phyloP scores from a whole-genome alignment of 345 rosid genomes.

The Reutealis trisperma region DNA sequence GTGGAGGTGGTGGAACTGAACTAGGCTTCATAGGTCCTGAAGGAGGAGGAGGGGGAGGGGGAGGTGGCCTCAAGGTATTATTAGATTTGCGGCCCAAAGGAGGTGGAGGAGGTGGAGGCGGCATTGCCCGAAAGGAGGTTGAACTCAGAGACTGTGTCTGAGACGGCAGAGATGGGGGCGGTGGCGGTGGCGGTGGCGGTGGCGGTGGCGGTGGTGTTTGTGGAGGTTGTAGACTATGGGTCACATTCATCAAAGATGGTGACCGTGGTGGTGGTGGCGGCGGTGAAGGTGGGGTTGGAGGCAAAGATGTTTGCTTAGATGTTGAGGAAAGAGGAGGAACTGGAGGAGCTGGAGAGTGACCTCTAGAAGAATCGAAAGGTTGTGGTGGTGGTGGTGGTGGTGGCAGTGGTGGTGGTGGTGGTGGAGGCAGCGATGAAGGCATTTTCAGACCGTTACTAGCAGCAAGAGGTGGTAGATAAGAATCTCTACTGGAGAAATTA shows the following conservation, averaged over 20 bases:
- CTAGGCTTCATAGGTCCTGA: neutral
- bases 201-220: constrained; percentile 18
- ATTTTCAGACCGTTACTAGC: constrained; percentile 16
- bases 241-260: constrained; percentile 19
- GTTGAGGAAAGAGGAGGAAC: constrained; percentile 25
- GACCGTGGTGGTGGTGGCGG: constrained; percentile 38
- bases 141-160: neutral
- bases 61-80: constrained; percentile 36
- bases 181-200: constrained; percentile 31
- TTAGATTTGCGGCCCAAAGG: constrained; percentile 22
- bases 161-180: constrained; percentile 17
- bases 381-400: constrained; percentile 30
- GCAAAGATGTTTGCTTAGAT: constrained; percentile 13
- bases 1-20: constrained; percentile 16
- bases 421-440: constrained; percentile 33
- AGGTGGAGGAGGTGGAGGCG: constrained; percentile 25
- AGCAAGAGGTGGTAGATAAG: neutral
- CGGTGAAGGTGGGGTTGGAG: constrained; percentile 43
- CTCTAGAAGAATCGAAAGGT: neutral
- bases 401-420: constrained; percentile 39
- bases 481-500: constrained; percentile 19
- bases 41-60: constrained; percentile 22
- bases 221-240: constrained; percentile 3
- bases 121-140: neutral
- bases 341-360: constrained; percentile 26